Percentiles rank a stretch among this genome's conserved stretches.
These are phyloP conservation scores for Eucalyptus globulus DNA, from an alignment of 345 rosid species.

Conservation along the genomic window DNA sequence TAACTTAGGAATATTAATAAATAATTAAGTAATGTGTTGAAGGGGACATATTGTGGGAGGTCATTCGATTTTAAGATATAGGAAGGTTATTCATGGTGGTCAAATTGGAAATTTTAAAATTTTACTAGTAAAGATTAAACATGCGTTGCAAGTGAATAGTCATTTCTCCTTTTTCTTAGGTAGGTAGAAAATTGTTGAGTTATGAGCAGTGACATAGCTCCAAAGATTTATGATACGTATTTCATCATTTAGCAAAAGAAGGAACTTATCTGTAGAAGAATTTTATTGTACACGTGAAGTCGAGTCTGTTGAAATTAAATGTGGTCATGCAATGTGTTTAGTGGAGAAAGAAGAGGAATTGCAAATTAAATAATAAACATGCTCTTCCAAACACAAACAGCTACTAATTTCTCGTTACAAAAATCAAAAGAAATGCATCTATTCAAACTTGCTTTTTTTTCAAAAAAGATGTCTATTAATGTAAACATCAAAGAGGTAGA, in stretches of 20 bases:
- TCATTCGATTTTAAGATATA: background rate
- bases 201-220: background rate
- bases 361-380: background rate
- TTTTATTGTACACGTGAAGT: background rate
- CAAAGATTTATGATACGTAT: background rate
- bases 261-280: background rate
- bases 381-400: background rate
- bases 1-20: background rate
- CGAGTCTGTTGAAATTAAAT: background rate
- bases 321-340: background rate
- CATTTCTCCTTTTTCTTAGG: background rate
- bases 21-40: background rate
- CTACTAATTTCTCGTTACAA: background rate
- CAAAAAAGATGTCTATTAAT: background rate
- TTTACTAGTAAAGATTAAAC: background rate
- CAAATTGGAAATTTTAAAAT: background rate
- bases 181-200: background rate
- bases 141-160: background rate
- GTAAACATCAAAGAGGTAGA: background rate
- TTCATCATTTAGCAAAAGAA: background rate
- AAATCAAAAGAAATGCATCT: background rate
- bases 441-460: background rate
- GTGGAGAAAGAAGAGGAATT: background rate
- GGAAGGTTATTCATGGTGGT: background rate
- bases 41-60: background rate